These are phyloP conservation scores for Aspergillus indologenus DNA, from an alignment of 495 filamentous ascomycete genomes.

Conservation along the genomic window DNA sequence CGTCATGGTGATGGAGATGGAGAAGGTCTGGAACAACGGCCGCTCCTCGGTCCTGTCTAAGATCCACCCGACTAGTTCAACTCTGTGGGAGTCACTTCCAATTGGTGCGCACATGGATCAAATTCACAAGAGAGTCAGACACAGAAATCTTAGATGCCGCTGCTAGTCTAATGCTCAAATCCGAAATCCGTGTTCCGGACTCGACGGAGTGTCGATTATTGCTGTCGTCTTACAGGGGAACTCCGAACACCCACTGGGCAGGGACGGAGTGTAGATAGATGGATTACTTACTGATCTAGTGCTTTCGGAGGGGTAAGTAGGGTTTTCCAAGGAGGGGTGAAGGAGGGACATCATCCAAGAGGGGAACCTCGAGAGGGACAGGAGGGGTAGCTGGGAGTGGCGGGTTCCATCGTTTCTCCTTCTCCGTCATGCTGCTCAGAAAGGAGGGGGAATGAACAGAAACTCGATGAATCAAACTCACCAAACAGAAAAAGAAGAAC, in stretches of 20 bases:
- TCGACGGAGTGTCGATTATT: background rate
- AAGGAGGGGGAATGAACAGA: conserved; percentile 13
- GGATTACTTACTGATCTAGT: conserved; percentile 4
- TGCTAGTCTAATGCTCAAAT: background rate
- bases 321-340: conserved; percentile 19
- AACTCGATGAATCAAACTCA: conserved; percentile 6
- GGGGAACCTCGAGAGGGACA: conserved; percentile 12
- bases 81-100: background rate
- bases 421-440: background rate
- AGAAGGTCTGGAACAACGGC: conserved; percentile 20
- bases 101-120: background rate
- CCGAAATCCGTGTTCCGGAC: background rate
- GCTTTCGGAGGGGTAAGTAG: conserved; percentile 8
- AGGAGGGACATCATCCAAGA: conserved; percentile 3
- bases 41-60: conserved; percentile 8
- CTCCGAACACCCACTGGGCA: background rate
- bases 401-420: conserved; percentile 4
- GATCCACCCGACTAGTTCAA: conserved; percentile 11
- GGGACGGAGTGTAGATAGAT: background rate
- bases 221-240: background rate
- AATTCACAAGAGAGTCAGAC: background rate
- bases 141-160: background rate
- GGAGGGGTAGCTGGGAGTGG: conserved; percentile 20
- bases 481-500: background rate
- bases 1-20: conserved; percentile 4